Percentiles rank a stretch among this genome's conserved stretches.
phyloP scores from a whole-genome alignment of 2,329 filamentous ascomycete species.

The Sporothrix variecibatus region DNA sequence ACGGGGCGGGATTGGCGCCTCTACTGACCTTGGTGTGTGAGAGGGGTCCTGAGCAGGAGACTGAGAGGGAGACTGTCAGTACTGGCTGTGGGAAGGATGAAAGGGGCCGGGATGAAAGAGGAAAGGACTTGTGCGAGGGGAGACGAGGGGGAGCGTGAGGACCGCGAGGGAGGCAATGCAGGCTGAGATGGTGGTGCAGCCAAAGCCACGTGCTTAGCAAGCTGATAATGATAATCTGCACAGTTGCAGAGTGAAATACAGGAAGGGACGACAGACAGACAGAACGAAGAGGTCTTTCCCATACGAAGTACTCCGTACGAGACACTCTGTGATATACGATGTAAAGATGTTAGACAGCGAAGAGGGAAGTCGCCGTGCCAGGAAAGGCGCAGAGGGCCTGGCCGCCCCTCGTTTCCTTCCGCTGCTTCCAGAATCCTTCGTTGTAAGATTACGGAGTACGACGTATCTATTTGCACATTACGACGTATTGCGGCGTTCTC shows the following conservation, averaged over 20 bases:
- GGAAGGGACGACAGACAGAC: neutral
- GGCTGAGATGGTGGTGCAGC: constrained; percentile 17
- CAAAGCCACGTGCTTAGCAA: constrained; percentile 17
- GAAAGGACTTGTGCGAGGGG: neutral
- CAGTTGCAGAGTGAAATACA: neutral
- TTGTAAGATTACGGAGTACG: no score
- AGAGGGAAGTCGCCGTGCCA: neutral
- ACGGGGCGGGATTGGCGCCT: constrained; percentile 21
- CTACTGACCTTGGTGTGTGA: neutral
- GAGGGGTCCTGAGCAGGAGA: neutral
- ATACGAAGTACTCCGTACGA: no score
- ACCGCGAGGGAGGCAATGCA: neutral
- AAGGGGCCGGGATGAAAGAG: neutral
- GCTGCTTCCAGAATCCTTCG: constrained; percentile 11
- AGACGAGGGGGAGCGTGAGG: neutral
- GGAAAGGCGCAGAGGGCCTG: neutral
- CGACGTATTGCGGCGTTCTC: neutral
- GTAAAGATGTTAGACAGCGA: neutral
- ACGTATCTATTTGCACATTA: no score
- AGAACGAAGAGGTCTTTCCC: neutral
- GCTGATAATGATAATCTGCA: neutral
- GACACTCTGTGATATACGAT: neutral
- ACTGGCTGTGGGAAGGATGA: neutral
- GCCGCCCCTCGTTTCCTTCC: neutral
- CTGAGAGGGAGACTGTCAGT: neutral